Percentiles rank a stretch among this genome's conserved stretches.
phyloP scores from a whole-genome alignment of 768 basidiomycete genomes.

The Tylopilus balloui region DNA sequence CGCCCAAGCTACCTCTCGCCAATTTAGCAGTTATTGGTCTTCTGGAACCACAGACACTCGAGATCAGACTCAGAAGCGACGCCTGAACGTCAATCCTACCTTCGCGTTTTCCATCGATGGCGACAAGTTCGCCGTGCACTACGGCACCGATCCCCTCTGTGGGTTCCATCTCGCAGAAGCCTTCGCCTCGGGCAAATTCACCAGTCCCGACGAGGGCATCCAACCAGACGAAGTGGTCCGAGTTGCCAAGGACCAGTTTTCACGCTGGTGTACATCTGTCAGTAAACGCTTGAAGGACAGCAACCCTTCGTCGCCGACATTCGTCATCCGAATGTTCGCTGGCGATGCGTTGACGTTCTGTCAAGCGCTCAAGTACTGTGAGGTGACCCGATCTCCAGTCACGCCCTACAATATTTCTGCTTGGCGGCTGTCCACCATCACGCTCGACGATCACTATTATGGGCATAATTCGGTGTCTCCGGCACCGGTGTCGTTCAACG shows the following conservation, averaged over 20 bases:
- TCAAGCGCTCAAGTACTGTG: slow-evolving; percentile 17
- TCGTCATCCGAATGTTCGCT: slow-evolving; percentile 27
- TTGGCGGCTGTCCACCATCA: slow-evolving; percentile 23
- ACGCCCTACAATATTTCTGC: slow-evolving; percentile 21
- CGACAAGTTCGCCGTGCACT: slow-evolving; percentile 25
- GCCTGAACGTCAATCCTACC: slow-evolving; percentile 23
- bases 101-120: slow-evolving; percentile 28
- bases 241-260: slow-evolving; percentile 23
- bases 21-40: slow-evolving; percentile 25
- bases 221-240: slow-evolving; percentile 7
- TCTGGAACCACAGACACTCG: slow-evolving; percentile 14
- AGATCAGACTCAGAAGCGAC: background rate
- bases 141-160: slow-evolving; percentile 26
- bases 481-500: slow-evolving; percentile 28
- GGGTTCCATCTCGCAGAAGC: slow-evolving; percentile 31
- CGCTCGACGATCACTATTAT: slow-evolving; percentile 20
- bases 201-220: background rate
- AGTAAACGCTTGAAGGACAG: slow-evolving; percentile 9
- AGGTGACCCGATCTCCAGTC: slow-evolving; percentile 1
- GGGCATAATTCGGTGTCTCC: slow-evolving; percentile 1
- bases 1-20: background rate
- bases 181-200: slow-evolving; percentile 11
- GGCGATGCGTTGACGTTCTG: slow-evolving; percentile 28
- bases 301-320: slow-evolving; percentile 14
- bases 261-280: slow-evolving; percentile 21